These are phyloP conservation scores for Gossypium raimondii DNA, from an alignment of 345 rosid genomes.

Conservation along the genomic window DNA sequence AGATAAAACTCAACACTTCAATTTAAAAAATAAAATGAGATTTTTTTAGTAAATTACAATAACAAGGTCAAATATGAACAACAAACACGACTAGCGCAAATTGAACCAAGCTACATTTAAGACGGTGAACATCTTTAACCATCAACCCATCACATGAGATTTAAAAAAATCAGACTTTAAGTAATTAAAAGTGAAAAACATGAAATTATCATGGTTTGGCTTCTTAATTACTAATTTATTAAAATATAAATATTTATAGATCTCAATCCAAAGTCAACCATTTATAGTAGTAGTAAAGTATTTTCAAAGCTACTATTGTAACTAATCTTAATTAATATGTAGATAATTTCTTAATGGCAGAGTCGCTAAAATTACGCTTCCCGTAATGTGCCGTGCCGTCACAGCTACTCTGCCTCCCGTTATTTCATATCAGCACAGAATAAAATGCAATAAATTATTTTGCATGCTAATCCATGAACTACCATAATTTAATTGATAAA, in stretches of 20 bases:
- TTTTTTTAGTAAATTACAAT: no score
- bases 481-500: background rate
- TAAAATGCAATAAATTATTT: constrained; percentile 9
- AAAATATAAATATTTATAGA: background rate
- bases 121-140: background rate
- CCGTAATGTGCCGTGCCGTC: constrained; percentile 44
- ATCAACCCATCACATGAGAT: background rate
- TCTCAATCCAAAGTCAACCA: constrained; percentile 20
- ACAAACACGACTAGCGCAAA: no score
- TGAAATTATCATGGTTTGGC: no score
- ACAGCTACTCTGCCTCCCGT: constrained; percentile 19
- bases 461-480: constrained; percentile 24
- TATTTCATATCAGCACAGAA: constrained; percentile 6
- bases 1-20: no score
- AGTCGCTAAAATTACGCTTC: constrained; percentile 17
- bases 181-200: no score
- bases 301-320: background rate
- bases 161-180: no score
- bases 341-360: background rate
- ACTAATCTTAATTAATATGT: background rate
- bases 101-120: no score
- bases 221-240: background rate
- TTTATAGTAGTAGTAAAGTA: background rate
- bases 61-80: accelerated
- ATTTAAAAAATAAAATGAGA: no score